Conservation (phyloP, 441 rosid species). For the Corymbia citriodora region DNA sequence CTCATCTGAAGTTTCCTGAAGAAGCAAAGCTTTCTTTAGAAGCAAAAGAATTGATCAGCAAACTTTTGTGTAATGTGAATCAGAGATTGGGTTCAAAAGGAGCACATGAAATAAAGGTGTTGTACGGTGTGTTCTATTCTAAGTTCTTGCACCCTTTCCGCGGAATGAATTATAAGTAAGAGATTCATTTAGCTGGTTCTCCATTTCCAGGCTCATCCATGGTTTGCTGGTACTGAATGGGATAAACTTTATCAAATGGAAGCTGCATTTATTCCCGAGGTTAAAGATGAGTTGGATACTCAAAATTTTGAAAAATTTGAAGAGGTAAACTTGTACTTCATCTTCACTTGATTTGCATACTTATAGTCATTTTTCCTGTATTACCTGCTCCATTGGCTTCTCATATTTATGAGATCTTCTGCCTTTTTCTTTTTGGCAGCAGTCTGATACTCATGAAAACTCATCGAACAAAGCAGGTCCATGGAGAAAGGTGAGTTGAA, state of each 20-base stretch:
- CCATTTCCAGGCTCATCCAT: constrained; percentile 47
- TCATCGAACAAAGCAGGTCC: constrained; percentile 45
- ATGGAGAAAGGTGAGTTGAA: constrained; percentile 56
- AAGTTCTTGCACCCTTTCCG: constrained; percentile 3
- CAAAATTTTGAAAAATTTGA: constrained; percentile 73
- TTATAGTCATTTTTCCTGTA: not conserved
- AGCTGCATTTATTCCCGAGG: constrained; percentile 66
- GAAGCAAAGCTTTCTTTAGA: constrained; percentile 57
- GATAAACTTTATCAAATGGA: constrained; percentile 56
- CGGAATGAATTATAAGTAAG: constrained; percentile 1
- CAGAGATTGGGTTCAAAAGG: constrained; percentile 65
- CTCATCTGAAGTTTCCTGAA: constrained; percentile 70
- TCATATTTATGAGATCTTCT: constrained; percentile 2
- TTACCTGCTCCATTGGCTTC: not conserved
- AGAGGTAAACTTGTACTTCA: constrained; percentile 28
- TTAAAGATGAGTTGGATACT: constrained; percentile 61
- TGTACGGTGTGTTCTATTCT: constrained; percentile 32
- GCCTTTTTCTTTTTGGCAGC: constrained; percentile 14
- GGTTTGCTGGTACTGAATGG: constrained; percentile 56
- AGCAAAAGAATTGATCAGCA: constrained; percentile 57
- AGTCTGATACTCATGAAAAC: constrained; percentile 35
- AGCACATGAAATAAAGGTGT: constrained; percentile 69
- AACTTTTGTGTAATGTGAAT: constrained; percentile 54
- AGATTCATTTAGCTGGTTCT: constrained; percentile 11
- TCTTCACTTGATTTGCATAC: not conserved